Evolutionary conservation across 768 basidiomycete genomes (phyloP).

Genomic region (Psilocybe azurescens): DNA sequence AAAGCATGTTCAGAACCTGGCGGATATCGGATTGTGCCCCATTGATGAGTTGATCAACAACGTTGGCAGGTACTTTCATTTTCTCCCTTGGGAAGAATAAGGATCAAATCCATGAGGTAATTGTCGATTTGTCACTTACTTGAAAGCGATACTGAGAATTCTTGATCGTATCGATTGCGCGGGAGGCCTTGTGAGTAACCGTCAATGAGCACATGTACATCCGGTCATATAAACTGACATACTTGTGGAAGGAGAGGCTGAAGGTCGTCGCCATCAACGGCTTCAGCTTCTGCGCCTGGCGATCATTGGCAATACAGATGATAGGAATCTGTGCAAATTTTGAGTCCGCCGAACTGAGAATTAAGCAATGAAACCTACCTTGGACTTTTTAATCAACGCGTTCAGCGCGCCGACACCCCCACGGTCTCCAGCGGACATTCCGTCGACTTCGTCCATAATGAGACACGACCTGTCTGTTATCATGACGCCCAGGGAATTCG

Average conservation of each 20-base stretch:
- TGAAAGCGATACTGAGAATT: conserved; percentile 87
- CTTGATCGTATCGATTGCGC: conserved; percentile 81
- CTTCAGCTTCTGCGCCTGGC: conserved; percentile 86
- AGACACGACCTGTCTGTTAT: conserved; percentile 85
- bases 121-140: conserved; percentile 52
- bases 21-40: conserved; percentile 96
- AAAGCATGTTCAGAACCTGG: conserved; percentile 97
- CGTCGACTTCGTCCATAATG: conserved; percentile 99
- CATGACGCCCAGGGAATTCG: conserved; percentile 70
- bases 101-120: not conserved
- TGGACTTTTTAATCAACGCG: conserved; percentile 90
- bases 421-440: conserved; percentile 97
- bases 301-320: conserved; percentile 97
- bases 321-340: conserved; percentile 78
- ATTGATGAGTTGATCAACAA: conserved; percentile 87
- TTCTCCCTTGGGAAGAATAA: conserved; percentile 67
- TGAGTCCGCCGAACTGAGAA: not conserved
- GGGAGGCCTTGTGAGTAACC: conserved; percentile 62
- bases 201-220: conserved; percentile 11
- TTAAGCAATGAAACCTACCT: conserved; percentile 46
- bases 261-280: conserved; percentile 78
- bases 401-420: conserved; percentile 96
- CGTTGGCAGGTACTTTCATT: conserved; percentile 89
- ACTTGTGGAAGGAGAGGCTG: conserved; percentile 82
- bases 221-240: conserved; percentile 20